Percentiles rank a stretch among this genome's conserved stretches.
Evolutionary conservation across 176 grass and related monocot species (phyloP).

Genomic region (Eleusine coracana): DNA sequence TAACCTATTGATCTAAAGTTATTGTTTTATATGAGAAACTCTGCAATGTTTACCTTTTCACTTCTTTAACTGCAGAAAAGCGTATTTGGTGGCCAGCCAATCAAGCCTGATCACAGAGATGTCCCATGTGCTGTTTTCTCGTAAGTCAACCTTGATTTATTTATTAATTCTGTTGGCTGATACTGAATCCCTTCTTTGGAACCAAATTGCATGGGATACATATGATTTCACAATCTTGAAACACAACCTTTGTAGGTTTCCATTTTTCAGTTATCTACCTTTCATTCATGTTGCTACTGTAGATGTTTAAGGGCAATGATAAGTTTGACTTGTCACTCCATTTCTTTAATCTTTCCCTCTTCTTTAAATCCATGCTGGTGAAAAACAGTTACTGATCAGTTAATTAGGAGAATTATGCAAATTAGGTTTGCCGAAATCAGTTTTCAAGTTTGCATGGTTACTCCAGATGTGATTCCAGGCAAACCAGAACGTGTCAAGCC

Average conservation of each 20-base stretch:
- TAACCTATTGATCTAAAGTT: background rate
- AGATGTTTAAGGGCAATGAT: background rate
- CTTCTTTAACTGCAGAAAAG: conserved; percentile 72
- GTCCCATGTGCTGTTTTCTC: conserved; percentile 94
- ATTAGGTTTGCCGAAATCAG: background rate
- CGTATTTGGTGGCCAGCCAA: conserved; percentile 84
- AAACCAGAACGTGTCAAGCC: too few species aligned
- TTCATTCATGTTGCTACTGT: background rate
- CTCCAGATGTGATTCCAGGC: background rate
- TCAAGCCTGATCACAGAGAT: conserved; percentile 83
- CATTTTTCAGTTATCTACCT: background rate
- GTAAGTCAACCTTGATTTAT: conserved; percentile 45
- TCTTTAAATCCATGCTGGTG: background rate
- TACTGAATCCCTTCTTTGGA: background rate
- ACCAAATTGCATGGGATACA: background rate
- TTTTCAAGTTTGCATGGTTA: background rate
- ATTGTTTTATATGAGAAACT: conserved; percentile 10
- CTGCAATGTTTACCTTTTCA: conserved; percentile 21
- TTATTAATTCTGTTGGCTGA: conserved; percentile 6
- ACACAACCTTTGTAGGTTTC: background rate
- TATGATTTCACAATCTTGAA: conserved; percentile 7
- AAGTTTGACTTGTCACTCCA: background rate
- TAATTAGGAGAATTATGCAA: background rate
- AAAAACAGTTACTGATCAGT: background rate
- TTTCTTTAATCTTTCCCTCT: background rate